phyloP scores from a whole-genome alignment of 2,329 filamentous ascomycete genomes.

The Fusarium virguliforme region DNA sequence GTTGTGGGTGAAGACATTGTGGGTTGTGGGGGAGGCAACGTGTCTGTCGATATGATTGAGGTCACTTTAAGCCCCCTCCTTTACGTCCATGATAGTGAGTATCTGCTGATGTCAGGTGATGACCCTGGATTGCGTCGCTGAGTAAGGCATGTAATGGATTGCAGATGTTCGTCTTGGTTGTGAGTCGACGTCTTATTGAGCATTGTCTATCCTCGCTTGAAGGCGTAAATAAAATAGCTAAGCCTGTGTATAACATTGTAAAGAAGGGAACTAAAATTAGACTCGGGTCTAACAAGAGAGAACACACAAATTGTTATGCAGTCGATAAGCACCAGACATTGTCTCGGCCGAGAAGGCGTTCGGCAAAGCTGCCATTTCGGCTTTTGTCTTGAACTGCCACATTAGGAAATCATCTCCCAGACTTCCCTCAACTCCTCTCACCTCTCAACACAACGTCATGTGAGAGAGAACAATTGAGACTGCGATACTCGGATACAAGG shows the following conservation, averaged over 20 bases:
- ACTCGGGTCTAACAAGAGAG: neutral
- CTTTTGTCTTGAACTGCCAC: neutral
- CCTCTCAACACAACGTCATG: neutral
- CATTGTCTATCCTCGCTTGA: neutral
- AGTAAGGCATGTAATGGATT: constrained; percentile 5
- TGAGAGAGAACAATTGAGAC: neutral
- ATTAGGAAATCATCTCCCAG: constrained; percentile 12
- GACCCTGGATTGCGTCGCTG: constrained; percentile 3
- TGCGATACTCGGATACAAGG: constrained; percentile 2
- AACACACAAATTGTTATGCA: neutral
- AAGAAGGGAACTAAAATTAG: neutral
- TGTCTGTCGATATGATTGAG: neutral
- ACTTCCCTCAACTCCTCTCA: constrained; percentile 4
- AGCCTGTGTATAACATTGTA: neutral
- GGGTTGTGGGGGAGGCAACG: neutral
- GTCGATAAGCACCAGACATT: constrained; percentile 3
- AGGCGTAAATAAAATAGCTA: neutral
- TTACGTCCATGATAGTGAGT: neutral
- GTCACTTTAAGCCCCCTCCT: neutral
- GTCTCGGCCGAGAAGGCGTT: constrained; percentile 16
- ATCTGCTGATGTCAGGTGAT: constrained; percentile 9
- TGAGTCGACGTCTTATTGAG: neutral
- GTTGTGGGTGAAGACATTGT: constrained; percentile 15
- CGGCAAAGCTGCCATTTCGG: neutral
- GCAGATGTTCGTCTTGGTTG: constrained; percentile 1